These are phyloP conservation scores for Candida takata DNA, from an alignment of 805 yeast genomes.

Conservation along the genomic window DNA sequence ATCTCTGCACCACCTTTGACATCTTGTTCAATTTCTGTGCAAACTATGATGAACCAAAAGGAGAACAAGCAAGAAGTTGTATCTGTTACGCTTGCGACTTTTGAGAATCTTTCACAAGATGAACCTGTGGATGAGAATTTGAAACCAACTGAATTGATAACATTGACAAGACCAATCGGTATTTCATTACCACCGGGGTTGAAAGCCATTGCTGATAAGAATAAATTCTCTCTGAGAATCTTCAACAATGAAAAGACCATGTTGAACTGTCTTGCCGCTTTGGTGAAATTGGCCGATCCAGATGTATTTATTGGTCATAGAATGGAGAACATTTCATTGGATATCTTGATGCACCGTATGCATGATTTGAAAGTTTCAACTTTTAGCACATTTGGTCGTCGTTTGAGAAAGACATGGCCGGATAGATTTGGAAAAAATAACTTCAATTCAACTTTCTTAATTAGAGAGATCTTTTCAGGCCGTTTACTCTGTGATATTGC, in stretches of 20 bases:
- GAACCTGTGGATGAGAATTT: slow-evolving; percentile 57
- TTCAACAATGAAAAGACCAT: slow-evolving; percentile 72
- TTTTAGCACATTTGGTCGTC: slow-evolving; percentile 82
- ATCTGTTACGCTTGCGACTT: slow-evolving; percentile 72
- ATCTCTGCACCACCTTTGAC: slow-evolving; percentile 60
- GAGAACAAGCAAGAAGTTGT: slow-evolving; percentile 82
- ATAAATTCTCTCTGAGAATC: slow-evolving; percentile 42
- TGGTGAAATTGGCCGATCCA: slow-evolving; percentile 71
- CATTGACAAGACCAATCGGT: slow-evolving; percentile 77
- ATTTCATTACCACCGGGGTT: slow-evolving; percentile 73
- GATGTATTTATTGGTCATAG: slow-evolving; percentile 88
- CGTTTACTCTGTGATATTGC: slow-evolving; percentile 87
- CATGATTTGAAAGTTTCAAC: slow-evolving; percentile 62
- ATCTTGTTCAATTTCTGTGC: slow-evolving; percentile 67
- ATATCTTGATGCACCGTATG: slow-evolving; percentile 76
- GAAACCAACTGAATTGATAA: slow-evolving; percentile 54
- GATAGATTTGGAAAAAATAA: slow-evolving; percentile 54
- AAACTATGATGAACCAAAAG: slow-evolving; percentile 70
- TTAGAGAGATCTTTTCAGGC: slow-evolving; percentile 74
- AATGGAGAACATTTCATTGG: slow-evolving; percentile 71
- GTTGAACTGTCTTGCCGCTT: slow-evolving; percentile 66
- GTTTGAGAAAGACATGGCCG: slow-evolving; percentile 73
- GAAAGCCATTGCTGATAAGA: slow-evolving; percentile 49
- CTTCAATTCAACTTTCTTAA: slow-evolving; percentile 43
- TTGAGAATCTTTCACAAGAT: slow-evolving; percentile 64